Evolutionary conservation across 73 alveolate species (phyloP), one percentile per base, ranked within the genome.

Genomic region (Tetrahymena borealis): DNA sequence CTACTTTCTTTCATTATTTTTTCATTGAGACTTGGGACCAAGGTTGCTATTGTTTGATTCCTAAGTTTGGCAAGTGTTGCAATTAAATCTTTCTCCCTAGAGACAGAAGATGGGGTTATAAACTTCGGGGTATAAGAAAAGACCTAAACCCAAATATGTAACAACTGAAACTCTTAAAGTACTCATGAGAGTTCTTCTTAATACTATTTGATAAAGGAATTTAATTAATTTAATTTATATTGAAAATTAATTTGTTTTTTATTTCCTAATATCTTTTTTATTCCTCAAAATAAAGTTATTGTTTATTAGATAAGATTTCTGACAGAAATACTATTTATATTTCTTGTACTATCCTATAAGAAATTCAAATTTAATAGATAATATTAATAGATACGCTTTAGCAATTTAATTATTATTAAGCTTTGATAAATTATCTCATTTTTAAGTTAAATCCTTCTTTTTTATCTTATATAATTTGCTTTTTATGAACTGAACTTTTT

Each of bases 141-240:
- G 91, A 38, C 95, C 95, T 32, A 79, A 90, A 24, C 95, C 95
- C 60, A 93, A 93, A 37, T 93, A 93, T 24, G 95, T 79, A 39
- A 93, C 43, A 0, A 93, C 93, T 60, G 95, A 93, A 42, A 79
- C 91, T 93, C 95, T 93, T 32, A 93, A 40, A 2, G 91, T 28
- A 33, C 90, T 85, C 85, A 60, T 60, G 37, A 60, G 28, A 9
- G 85, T 24, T 20, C 85, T 60, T 60, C 85, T 60, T 4, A 60
- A 60, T 28, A 60, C 85, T 60, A 60, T 60, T 60, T 60, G n/a
- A 20, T 7, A 10, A 41, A 18, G 0, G 20, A 41, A 41, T 7
- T 41, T 41, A 3, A 41, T 41, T 7, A 7, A 7, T 41, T n/a
- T n/a, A 7, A 41, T 7, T 41, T 41, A 7, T 0, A 41, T 39